Conservation (phyloP, 108 stramenopile species). For the Cylindrotheca closterium region DNA sequence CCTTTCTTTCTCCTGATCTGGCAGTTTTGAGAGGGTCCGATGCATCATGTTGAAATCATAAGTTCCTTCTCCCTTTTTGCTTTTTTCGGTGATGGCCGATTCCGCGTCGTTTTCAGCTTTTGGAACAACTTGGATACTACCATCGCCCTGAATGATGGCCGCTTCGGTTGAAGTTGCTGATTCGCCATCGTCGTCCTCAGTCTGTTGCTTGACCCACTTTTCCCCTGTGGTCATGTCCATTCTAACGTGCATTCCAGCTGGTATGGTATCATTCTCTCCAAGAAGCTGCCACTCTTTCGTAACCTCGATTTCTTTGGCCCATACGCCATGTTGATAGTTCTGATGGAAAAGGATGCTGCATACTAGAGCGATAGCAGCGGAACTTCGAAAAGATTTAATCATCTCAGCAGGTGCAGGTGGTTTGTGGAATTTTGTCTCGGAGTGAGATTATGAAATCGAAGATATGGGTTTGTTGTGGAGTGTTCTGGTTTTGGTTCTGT, state of each 20-base stretch:
- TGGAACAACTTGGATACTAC: background rate
- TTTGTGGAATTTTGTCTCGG: too few relatives aligned
- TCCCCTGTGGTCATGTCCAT: constrained; percentile 84
- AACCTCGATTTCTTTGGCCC: constrained; percentile 67
- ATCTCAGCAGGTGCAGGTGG: too few relatives aligned
- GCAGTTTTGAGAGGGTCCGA: constrained; percentile 69
- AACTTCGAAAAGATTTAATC: too few relatives aligned
- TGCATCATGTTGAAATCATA: constrained; percentile 87
- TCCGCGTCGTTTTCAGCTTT: background rate
- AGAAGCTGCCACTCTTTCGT: constrained; percentile 72
- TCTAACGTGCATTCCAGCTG: constrained; percentile 76
- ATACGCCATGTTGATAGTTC: background rate
- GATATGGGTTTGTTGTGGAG: too few relatives aligned
- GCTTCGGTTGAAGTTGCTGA: constrained; percentile 1
- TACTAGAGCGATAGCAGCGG: background rate
- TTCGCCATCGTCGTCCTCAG: constrained; percentile 29
- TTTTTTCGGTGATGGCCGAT: background rate
- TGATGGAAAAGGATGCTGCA: background rate
- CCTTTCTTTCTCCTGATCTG: constrained; percentile 67
- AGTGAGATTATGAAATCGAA: too few relatives aligned
- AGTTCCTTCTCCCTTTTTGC: background rate
- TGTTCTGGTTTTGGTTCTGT: too few relatives aligned
- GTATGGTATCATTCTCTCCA: constrained; percentile 72
- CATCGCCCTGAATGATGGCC: constrained; percentile 22
- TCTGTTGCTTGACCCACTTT: constrained; percentile 71